Evolutionary conservation across 495 filamentous ascomycete species (phyloP).

Genomic region (Podospora anserina): DNA sequence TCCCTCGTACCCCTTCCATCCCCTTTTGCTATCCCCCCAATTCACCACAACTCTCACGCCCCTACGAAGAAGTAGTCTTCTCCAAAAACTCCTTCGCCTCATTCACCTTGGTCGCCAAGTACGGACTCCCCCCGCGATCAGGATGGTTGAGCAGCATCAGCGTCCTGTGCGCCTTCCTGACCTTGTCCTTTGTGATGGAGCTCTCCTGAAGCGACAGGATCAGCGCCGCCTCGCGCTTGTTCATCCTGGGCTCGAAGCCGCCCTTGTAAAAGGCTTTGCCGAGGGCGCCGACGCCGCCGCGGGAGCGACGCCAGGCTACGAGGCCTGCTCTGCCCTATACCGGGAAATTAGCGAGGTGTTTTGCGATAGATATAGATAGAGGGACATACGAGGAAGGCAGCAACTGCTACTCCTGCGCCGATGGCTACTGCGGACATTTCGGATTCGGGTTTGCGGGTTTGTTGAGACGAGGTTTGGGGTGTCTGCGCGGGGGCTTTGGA

Average conservation of each 20-base stretch:
- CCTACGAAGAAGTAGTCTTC: conserved; percentile 49
- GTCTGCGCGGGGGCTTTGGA: conserved; percentile 8
- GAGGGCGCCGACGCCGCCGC: conserved; percentile 69
- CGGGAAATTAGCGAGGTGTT: background rate
- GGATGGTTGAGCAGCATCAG: conserved; percentile 98
- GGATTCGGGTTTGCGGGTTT: background rate
- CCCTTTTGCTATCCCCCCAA: background rate
- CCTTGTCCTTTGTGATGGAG: conserved; percentile 79
- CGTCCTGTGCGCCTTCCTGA: conserved; percentile 93
- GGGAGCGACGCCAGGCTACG: conserved; percentile 78
- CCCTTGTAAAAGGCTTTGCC: conserved; percentile 95
- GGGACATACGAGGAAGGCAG: conserved; percentile 68
- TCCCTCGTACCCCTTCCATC: background rate
- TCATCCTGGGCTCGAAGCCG: conserved; percentile 95
- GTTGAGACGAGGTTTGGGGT: conserved; percentile 5
- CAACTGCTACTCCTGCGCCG: conserved; percentile 71
- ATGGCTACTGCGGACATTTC: conserved; percentile 73
- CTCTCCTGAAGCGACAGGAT: conserved; percentile 92
- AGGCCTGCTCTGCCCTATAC: conserved; percentile 85
- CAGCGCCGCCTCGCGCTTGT: conserved; percentile 79
- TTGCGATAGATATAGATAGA: conserved; percentile 8
- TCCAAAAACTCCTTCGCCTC: conserved; percentile 96
- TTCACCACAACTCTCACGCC: no score
- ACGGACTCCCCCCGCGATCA: conserved; percentile 94
- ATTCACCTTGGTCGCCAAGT: conserved; percentile 95